Evolutionary conservation across 2,329 filamentous ascomycete genomes (phyloP), one percentile per base, ranked within the genome.

Genomic region (Mycosphaerella sp.): DNA sequence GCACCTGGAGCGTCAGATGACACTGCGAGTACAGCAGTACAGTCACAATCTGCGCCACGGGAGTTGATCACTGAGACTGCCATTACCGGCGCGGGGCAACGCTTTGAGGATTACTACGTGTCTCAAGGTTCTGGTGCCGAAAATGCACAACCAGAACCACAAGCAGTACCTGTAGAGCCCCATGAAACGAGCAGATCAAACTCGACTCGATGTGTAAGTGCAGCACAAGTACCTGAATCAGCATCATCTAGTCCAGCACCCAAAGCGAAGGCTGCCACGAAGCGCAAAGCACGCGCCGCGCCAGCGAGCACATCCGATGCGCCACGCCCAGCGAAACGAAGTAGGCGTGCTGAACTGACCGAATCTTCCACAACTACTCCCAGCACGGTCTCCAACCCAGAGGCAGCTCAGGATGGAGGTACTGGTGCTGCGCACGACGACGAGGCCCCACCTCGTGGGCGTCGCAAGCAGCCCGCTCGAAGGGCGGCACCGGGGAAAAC

Each of bases 351-450:
- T 34, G 21, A 25, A 7, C 16, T 13, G n/a, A 37, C 36, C 14
- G 28, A 48, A 10, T 12, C 25, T 4, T 6, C 44, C 21, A 40
- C 44, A 10, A 17, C 44, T 28, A 4, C 25, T 12, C n/a, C 34
- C 4, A 59, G 58, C 30, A 49, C 59, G 21, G 45, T 39, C 8
- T 35, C 57, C 8, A 50, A 59, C 35, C 51, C 10, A n/a, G 59
- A 53, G n/a, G 27, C 52, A 40, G 35, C 40, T 30, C 27, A 34
- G 25, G 37, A 28, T 12, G 36, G 14, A 16, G 41, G 42, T 18
- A 12, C 48, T 44, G 48, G 21, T 5, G 28, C 39, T n/a, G 25
- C 39, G 21, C 21, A 25, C 10, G 18, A 17, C 8, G 34, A 45
- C 4, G 16, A 35, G 13, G 36, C 48, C n/a, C 27, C 57, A 44